These are phyloP conservation scores for Rhynchospora pubera DNA, from an alignment of 176 grass and related monocot species.

Conservation along the genomic window DNA sequence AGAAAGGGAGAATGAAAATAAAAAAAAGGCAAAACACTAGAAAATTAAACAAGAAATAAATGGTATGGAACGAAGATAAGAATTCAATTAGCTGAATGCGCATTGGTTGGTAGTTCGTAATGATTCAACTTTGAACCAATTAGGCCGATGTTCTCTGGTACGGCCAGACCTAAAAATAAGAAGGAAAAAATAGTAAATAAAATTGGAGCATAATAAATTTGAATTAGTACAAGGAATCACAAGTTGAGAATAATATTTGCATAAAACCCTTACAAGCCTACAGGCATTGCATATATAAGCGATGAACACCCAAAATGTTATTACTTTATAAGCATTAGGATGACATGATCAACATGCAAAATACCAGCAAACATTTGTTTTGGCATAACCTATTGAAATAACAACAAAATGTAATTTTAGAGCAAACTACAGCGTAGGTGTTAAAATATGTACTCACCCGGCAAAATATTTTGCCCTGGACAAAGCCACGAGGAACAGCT, in stretches of 20 bases:
- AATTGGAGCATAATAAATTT: background rate
- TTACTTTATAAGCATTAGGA: background rate
- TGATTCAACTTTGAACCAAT: conserved; percentile 6
- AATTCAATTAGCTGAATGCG: background rate
- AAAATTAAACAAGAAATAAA: background rate
- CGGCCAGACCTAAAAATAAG: conserved; percentile 19
- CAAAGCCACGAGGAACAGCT: conserved; percentile 56
- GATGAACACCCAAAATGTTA: background rate
- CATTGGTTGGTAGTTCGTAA: background rate
- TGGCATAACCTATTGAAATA: background rate
- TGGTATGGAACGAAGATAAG: background rate
- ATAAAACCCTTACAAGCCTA: background rate
- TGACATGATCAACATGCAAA: background rate
- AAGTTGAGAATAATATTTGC: background rate
- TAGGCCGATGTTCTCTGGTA: background rate
- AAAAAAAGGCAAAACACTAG: background rate
- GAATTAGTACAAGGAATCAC: background rate
- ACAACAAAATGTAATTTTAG: background rate
- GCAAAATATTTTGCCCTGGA: conserved; percentile 57
- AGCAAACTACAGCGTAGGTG: background rate
- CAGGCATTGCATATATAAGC: background rate
- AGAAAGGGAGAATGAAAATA: background rate
- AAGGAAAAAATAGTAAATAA: background rate
- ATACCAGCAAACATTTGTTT: background rate
- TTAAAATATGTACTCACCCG: conserved; percentile 32